Evolutionary conservation across 2,329 filamentous ascomycete species (phyloP).

Genomic region (Gremmenia infestans): DNA sequence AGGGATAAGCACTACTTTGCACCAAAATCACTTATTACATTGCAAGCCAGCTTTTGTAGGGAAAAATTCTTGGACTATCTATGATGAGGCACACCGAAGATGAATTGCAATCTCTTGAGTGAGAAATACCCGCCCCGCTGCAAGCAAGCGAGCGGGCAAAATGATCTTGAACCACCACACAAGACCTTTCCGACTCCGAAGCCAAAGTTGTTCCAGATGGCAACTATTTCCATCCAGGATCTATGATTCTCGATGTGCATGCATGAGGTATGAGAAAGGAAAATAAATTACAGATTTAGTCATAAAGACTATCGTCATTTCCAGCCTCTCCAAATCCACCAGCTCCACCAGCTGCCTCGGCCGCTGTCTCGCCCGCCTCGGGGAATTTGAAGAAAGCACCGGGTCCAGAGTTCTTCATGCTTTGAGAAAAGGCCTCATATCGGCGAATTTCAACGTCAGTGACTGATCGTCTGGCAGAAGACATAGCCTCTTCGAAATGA

Average conservation of each 20-base stretch:
- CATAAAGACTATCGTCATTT: constrained; percentile 95
- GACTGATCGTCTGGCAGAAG: constrained; percentile 86
- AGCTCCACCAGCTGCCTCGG: constrained; percentile 59
- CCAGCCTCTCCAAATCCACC: constrained; percentile 76
- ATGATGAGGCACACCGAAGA: constrained; percentile 10
- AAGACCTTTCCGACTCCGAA: constrained; percentile 13
- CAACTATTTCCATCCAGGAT: constrained; percentile 7
- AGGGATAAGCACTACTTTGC: too few relatives aligned
- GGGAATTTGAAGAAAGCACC: constrained; percentile 99
- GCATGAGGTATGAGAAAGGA: constrained; percentile 16
- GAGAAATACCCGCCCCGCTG: not conserved
- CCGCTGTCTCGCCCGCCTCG: constrained; percentile 55
- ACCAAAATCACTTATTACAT: too few relatives aligned
- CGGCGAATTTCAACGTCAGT: constrained; percentile 95
- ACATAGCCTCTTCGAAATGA: constrained; percentile 99
- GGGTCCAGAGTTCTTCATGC: constrained; percentile 96
- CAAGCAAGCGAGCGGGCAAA: constrained; percentile 1
- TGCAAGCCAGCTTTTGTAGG: too few relatives aligned
- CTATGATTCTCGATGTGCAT: constrained; percentile 14
- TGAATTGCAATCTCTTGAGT: constrained; percentile 5
- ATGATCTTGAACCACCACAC: constrained; percentile 8
- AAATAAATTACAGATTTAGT: constrained; percentile 53
- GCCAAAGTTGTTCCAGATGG: constrained; percentile 9
- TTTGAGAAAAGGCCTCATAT: constrained; percentile 97
- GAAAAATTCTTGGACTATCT: constrained; percentile 18